These are phyloP conservation scores for Funneliformis geosporum DNA, from an alignment of 192 early-diverging fungal genomes.

Conservation along the genomic window DNA sequence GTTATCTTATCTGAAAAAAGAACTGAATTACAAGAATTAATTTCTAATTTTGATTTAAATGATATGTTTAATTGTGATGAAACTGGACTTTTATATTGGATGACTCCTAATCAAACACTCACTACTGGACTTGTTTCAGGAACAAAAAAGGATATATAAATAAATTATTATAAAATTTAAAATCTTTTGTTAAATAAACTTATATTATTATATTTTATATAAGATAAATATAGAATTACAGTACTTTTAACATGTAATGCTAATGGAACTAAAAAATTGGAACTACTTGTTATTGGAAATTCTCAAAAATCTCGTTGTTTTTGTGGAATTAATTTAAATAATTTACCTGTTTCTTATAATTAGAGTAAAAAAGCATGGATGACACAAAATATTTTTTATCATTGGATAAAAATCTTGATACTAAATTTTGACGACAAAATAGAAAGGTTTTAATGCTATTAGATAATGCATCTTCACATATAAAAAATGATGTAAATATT, in stretches of 20 bases:
- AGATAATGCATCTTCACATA: conserved; percentile 2
- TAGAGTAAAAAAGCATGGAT: not conserved
- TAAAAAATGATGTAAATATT: too few species aligned
- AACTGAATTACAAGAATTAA: not conserved
- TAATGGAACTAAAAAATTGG: too few species aligned
- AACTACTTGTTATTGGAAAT: too few species aligned
- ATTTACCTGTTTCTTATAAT: not conserved
- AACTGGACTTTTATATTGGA: not conserved
- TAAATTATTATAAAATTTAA: too few species aligned
- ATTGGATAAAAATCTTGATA: not conserved
- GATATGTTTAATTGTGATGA: conserved; percentile 8
- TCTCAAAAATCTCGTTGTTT: too few species aligned
- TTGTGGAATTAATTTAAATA: not conserved
- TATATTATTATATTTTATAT: not conserved
- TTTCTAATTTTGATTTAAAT: not conserved
- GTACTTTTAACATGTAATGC: not conserved
- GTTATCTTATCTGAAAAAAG: not conserved
- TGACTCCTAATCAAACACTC: not conserved
- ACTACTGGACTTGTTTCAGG: not conserved
- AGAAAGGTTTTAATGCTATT: not conserved
- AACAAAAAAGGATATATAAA: not conserved
- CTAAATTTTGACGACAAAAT: not conserved
- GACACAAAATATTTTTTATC: too few species aligned
- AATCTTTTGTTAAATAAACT: too few species aligned
- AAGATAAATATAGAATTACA: not conserved